Evolutionary conservation across 129 eudicot species (phyloP).

Genomic region (Flaveria brownii): DNA sequence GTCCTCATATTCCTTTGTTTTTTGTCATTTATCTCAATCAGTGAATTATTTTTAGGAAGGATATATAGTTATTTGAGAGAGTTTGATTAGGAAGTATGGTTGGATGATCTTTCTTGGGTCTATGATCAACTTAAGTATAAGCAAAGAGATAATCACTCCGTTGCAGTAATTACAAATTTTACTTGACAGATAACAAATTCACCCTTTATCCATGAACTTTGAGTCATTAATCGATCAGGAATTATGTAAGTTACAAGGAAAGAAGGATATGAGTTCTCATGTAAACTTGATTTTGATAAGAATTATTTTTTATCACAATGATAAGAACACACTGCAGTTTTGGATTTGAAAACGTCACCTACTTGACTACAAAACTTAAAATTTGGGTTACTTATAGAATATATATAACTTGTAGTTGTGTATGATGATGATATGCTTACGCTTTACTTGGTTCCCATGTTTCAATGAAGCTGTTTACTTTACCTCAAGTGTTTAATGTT

Average conservation of each 20-base stretch:
- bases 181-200: not conserved
- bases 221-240: not conserved
- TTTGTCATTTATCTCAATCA: not conserved
- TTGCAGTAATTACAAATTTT: conserved; percentile 14
- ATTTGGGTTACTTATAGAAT: not conserved
- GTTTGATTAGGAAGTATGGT: conserved; percentile 2
- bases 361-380: not conserved
- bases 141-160: not conserved
- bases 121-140: conserved; percentile 5
- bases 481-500: not conserved
- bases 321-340: not conserved
- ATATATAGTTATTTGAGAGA: not conserved
- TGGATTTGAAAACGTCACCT: not conserved
- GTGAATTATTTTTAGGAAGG: not conserved
- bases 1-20: no score
- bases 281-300: not conserved
- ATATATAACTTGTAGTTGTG: not conserved
- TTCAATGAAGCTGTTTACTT: not conserved
- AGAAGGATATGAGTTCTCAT: not conserved
- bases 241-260: not conserved
- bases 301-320: not conserved
- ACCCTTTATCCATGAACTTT: not conserved
- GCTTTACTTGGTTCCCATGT: not conserved
- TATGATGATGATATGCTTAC: not conserved
- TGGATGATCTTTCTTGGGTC: not conserved